These are phyloP conservation scores for Opeltia flavorubescens DNA, from an alignment of 495 filamentous ascomycete species.

Conservation along the genomic window DNA sequence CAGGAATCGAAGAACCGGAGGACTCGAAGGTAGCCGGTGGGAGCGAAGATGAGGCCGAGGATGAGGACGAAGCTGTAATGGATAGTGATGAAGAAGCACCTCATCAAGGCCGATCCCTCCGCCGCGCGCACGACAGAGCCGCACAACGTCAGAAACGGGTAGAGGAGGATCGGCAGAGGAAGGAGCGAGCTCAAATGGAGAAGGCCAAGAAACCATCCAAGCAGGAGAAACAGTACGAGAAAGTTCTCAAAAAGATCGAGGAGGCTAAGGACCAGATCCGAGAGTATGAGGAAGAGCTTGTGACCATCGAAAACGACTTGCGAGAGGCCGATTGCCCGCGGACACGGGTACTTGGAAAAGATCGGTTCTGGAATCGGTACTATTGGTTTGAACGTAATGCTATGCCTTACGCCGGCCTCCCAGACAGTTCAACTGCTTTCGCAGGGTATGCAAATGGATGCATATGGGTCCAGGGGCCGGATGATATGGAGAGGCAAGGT, in stretches of 20 bases:
- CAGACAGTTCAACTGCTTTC: conserved; percentile 70
- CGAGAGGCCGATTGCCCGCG: conserved; percentile 86
- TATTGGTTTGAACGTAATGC: conserved; percentile 99
- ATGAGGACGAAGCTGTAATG: conserved; percentile 37
- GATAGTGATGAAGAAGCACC: conserved; percentile 48
- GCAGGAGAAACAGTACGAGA: conserved; percentile 68
- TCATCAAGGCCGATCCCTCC: conserved; percentile 51
- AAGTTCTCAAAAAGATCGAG: conserved; percentile 74
- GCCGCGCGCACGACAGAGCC: conserved; percentile 65
- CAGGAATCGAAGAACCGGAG: conserved; percentile 38
- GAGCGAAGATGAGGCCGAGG: conserved; percentile 42
- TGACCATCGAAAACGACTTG: conserved; percentile 74
- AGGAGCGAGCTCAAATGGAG: conserved; percentile 64
- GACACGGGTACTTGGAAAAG: conserved; percentile 75
- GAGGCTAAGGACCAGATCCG: conserved; percentile 65
- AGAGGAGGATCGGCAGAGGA: conserved; percentile 71
- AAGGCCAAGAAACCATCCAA: conserved; percentile 77
- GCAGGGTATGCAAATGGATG: conserved; percentile 87
- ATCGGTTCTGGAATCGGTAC: conserved; percentile 95
- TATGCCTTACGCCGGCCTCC: conserved; percentile 88
- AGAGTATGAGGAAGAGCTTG: conserved; percentile 72
- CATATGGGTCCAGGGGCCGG: conserved; percentile 91
- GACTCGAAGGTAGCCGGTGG: conserved; percentile 45
- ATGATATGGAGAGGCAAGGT: conserved; percentile 74
- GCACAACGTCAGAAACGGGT: conserved; percentile 62